phyloP scores from a whole-genome alignment of 495 filamentous ascomycete genomes.

The Xylaria nigripes region DNA sequence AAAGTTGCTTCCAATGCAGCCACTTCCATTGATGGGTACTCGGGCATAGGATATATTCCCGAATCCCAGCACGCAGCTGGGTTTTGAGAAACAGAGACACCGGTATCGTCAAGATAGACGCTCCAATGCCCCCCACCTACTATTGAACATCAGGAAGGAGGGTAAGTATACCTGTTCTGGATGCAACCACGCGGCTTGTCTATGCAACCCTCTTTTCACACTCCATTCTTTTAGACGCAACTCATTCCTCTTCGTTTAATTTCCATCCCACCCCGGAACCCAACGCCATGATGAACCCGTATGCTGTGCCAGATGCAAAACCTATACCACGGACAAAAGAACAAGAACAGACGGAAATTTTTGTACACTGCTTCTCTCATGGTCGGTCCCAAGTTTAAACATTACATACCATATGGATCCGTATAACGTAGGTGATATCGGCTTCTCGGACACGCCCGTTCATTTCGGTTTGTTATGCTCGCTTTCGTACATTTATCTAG shows the following conservation, averaged over 20 bases:
- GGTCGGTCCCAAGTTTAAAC: background rate
- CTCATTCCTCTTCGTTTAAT: background rate
- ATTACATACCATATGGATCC: conserved; percentile 14
- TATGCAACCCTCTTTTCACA: too few species aligned
- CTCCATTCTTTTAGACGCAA: background rate
- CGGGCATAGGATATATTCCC: too few species aligned
- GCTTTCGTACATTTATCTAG: background rate
- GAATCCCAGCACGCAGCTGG: too few species aligned
- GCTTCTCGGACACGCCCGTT: background rate
- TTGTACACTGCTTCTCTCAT: background rate
- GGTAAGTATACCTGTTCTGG: too few species aligned
- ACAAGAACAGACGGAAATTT: background rate
- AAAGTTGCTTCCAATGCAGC: too few species aligned
- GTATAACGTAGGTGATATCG: conserved; percentile 7
- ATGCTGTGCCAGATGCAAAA: background rate
- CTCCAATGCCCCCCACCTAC: too few species aligned
- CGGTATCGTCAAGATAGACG: too few species aligned
- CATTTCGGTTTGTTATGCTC: background rate
- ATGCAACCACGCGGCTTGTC: too few species aligned
- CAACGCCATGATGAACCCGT: background rate
- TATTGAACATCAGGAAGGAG: too few species aligned
- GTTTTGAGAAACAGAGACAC: too few species aligned
- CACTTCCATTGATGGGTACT: too few species aligned
- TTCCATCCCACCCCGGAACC: background rate
- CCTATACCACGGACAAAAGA: background rate